phyloP scores from a whole-genome alignment of 148 eudicot species.

The Amaranthus palmeri region DNA sequence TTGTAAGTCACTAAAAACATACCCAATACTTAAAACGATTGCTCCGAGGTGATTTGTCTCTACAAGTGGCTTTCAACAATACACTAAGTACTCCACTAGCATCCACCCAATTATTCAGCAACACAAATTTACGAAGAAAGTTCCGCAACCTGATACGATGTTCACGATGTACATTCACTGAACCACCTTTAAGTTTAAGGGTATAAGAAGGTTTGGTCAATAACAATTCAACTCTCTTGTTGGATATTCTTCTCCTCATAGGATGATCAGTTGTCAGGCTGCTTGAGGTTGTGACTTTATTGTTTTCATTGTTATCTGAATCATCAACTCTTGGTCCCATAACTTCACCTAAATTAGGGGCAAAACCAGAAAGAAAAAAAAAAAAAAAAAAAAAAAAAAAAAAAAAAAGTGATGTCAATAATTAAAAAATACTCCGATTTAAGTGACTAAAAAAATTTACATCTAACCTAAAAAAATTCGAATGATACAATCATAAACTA shows the following conservation, averaged over 20 bases:
- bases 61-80: slow-evolving; percentile 47
- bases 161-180: slow-evolving; percentile 34
- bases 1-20: background rate
- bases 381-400: too few species aligned
- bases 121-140: slow-evolving; percentile 43
- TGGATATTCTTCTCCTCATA: slow-evolving; percentile 9
- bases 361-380: too few species aligned
- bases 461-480: too few species aligned
- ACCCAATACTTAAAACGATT: slow-evolving; percentile 69
- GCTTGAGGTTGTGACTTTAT: background rate
- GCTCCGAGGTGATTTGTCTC: slow-evolving; percentile 27
- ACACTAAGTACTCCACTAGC: slow-evolving; percentile 62
- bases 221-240: slow-evolving; percentile 25
- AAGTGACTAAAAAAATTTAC: too few species aligned
- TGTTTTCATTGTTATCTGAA: background rate
- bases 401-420: too few species aligned
- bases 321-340: background rate
- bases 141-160: slow-evolving; percentile 42
- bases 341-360: too few species aligned
- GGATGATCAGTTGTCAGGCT: background rate
- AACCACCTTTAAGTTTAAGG: slow-evolving; percentile 27
- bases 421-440: too few species aligned
- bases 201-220: slow-evolving; percentile 48
- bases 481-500: too few species aligned
- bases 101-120: slow-evolving; percentile 55